phyloP scores from a whole-genome alignment of 2,329 filamentous ascomycete species.

The Mariannaea sp. region DNA sequence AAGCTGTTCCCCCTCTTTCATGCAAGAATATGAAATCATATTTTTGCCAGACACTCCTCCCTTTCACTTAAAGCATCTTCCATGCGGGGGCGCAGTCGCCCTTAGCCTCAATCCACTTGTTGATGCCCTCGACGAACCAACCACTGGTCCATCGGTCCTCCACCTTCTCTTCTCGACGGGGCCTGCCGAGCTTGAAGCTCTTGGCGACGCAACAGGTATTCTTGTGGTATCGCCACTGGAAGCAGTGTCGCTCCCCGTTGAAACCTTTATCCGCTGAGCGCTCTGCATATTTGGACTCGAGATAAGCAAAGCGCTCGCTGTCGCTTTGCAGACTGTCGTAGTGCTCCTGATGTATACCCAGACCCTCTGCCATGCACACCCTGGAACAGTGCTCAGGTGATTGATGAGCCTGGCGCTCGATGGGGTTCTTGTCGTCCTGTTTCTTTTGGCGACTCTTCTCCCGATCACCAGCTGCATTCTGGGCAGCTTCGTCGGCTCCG shows the following conservation, averaged over 20 bases:
- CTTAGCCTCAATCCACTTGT: conserved; percentile 52
- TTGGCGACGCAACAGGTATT: conserved; percentile 50
- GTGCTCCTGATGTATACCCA: conserved; percentile 44
- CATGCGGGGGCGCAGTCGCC: conserved; percentile 51
- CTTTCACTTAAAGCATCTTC: conserved; percentile 44
- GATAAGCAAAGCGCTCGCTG: conserved; percentile 35
- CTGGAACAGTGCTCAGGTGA: conserved; percentile 53
- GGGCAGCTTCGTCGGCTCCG: conserved; percentile 44
- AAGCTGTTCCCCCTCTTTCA: background rate
- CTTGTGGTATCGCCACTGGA: conserved; percentile 53
- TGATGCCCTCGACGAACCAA: conserved; percentile 53
- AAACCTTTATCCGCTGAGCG: conserved; percentile 30
- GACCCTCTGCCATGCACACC: conserved; percentile 51
- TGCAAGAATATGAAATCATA: too few species aligned
- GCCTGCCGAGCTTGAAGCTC: conserved; percentile 51
- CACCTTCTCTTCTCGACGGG: conserved; percentile 40
- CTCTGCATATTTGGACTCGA: conserved; percentile 37
- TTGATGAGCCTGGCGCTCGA: conserved; percentile 52
- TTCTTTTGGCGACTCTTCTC: conserved; percentile 45
- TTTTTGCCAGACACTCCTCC: too few species aligned
- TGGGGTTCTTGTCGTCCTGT: conserved; percentile 45
- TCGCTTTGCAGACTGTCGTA: conserved; percentile 38
- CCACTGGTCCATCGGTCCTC: conserved; percentile 48
- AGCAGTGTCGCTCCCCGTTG: conserved; percentile 47
- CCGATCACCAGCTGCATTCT: conserved; percentile 40